Percentiles rank a stretch among this genome's conserved stretches.
phyloP scores from a whole-genome alignment of 352 stramenopile species.

The Phytophthora boehmeriae region DNA sequence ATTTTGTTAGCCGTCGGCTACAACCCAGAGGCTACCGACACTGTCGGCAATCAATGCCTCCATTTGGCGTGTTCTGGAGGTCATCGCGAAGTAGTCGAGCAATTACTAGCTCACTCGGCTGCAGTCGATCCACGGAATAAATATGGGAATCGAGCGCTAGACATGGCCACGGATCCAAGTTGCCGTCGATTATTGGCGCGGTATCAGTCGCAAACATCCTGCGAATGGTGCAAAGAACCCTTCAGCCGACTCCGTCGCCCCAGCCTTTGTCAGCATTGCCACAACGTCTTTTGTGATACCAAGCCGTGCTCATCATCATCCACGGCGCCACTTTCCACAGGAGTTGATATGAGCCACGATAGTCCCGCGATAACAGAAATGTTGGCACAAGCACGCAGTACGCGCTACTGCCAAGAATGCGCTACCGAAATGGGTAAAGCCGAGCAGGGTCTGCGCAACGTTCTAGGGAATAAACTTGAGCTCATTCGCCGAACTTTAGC shows the following conservation, averaged over 20 bases:
- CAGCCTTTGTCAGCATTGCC: conserved; percentile 82
- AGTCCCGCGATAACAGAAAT: background rate
- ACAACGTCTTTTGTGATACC: conserved; percentile 80
- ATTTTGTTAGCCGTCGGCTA: conserved; percentile 75
- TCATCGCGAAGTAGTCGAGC: conserved; percentile 68
- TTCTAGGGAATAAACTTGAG: conserved; percentile 67
- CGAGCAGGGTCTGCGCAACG: conserved; percentile 64
- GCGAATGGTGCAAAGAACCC: conserved; percentile 79
- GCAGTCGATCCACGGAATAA: conserved; percentile 63
- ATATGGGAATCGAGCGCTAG: conserved; percentile 76
- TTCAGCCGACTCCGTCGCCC: conserved; percentile 70
- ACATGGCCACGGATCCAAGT: conserved; percentile 64
- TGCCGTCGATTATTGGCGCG: conserved; percentile 71
- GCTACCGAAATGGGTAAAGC: conserved; percentile 72
- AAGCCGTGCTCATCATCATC: conserved; percentile 73
- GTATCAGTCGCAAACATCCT: conserved; percentile 62
- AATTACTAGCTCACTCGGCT: conserved; percentile 70
- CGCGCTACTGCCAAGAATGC: conserved; percentile 81
- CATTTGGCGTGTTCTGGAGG: conserved; percentile 79
- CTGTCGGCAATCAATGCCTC: conserved; percentile 72
- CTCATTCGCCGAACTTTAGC: conserved; percentile 57
- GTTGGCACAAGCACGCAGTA: conserved; percentile 22
- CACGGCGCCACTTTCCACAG: conserved; percentile 11
- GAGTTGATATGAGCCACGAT: conserved; percentile 8
- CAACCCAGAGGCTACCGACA: conserved; percentile 65